Evolutionary conservation across 2,329 filamentous ascomycete genomes (phyloP).

Genomic region (Aspergillus oerlinghausenensis): DNA sequence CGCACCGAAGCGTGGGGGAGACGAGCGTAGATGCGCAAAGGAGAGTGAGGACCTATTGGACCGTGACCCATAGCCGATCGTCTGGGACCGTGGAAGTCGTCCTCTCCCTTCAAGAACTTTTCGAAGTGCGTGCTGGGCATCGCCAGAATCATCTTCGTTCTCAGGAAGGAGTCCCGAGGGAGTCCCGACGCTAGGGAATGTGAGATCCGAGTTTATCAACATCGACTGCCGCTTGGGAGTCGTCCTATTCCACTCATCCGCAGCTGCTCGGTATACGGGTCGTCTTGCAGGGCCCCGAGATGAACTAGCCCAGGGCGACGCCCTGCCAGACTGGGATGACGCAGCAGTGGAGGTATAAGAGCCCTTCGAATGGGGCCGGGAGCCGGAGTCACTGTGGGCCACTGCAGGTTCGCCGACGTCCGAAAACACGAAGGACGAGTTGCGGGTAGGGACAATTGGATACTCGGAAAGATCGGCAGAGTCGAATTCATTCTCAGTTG

Average conservation of each 20-base stretch:
- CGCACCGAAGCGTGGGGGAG: conserved; percentile 36
- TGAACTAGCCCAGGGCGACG: conserved; percentile 39
- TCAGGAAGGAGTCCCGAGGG: conserved; percentile 23
- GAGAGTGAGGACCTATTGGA: conserved; percentile 29
- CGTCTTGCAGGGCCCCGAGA: conserved; percentile 23
- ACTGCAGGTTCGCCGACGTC: conserved; percentile 27
- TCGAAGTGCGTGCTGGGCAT: conserved; percentile 46
- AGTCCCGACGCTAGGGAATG: conserved; percentile 26
- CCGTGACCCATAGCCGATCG: conserved; percentile 25
- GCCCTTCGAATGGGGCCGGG: conserved; percentile 41
- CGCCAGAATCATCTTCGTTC: conserved; percentile 30
- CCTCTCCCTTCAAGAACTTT: conserved; percentile 39
- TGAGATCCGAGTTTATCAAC: conserved; percentile 27
- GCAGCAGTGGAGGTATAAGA: conserved; percentile 40
- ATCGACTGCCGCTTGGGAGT: conserved; percentile 32
- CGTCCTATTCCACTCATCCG: conserved; percentile 29
- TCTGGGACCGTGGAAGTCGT: conserved; percentile 23
- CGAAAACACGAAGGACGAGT: conserved; percentile 38
- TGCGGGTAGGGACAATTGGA: conserved; percentile 32
- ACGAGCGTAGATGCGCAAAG: conserved; percentile 38
- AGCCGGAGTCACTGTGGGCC: conserved; percentile 31
- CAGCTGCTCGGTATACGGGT: conserved; percentile 18
- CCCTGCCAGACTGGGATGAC: conserved; percentile 38
- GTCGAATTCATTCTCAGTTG: conserved; percentile 40
- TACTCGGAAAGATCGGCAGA: conserved; percentile 40